These are phyloP conservation scores for Zymoseptoria tritici DNA, from an alignment of 2,329 filamentous ascomycete species.

Conservation along the genomic window DNA sequence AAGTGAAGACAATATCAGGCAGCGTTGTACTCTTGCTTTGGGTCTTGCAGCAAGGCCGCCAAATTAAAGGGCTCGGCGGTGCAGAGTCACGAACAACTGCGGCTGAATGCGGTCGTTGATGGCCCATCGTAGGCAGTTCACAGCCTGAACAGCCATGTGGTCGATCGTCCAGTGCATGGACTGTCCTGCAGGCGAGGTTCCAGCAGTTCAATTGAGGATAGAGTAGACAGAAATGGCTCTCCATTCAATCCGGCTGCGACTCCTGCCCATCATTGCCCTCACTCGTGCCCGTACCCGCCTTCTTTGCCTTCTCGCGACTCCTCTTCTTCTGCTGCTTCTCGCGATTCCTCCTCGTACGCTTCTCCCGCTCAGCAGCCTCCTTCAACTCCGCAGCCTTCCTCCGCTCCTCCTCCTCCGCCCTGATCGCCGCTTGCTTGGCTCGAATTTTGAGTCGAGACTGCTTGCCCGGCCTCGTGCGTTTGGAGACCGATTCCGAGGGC, in stretches of 20 bases:
- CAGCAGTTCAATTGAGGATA: background rate
- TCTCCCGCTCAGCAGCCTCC: conserved; percentile 26
- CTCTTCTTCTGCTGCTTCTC: conserved; percentile 32
- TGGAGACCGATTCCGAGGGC: conserved; percentile 5
- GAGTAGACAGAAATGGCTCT: too few species aligned
- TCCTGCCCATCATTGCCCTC: background rate
- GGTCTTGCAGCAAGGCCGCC: background rate
- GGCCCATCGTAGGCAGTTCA: background rate
- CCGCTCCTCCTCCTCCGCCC: conserved; percentile 13
- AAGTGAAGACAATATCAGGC: background rate
- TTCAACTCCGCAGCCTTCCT: conserved; percentile 7
- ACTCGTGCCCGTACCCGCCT: conserved; percentile 7
- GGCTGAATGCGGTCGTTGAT: background rate
- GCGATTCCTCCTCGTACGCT: conserved; percentile 27
- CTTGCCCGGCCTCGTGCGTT: conserved; percentile 27
- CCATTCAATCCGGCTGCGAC: background rate
- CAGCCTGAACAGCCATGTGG: background rate
- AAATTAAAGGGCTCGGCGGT: background rate
- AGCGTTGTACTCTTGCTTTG: background rate
- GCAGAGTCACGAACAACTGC: background rate
- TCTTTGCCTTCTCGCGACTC: conserved; percentile 29
- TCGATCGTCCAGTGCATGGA: background rate
- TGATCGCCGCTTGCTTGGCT: conserved; percentile 17
- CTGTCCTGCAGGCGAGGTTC: background rate
- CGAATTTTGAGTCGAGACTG: conserved; percentile 25